phyloP scores from a whole-genome alignment of 139 green algal species.

The Auxenochlorella pyrenoidosa region DNA sequence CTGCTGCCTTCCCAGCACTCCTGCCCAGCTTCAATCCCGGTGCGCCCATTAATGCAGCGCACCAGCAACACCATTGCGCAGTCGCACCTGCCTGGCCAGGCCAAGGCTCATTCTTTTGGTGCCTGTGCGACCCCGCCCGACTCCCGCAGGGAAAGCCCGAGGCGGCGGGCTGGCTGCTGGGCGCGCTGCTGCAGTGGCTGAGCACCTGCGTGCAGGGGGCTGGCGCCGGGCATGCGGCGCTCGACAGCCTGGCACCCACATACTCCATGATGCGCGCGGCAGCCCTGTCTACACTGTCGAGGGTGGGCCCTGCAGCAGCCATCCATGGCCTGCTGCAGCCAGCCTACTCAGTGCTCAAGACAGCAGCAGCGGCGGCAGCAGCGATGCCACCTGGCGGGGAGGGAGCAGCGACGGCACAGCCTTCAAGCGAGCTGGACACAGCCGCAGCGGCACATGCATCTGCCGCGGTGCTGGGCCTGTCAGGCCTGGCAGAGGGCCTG shows the following conservation, averaged over 20 bases:
- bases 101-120: background rate
- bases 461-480: background rate
- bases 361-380: background rate
- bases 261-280: slow-evolving; percentile 2
- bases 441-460: background rate
- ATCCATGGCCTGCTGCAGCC: background rate
- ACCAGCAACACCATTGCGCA: no score
- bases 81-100: background rate
- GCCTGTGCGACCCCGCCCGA: background rate
- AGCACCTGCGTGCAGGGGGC: background rate
- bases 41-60: background rate
- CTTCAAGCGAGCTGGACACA: background rate
- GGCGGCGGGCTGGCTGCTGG: slow-evolving; percentile 36
- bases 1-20: background rate
- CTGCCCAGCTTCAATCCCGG: background rate
- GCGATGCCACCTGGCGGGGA: no score
- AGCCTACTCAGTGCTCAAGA: background rate
- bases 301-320: background rate
- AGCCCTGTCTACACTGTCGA: background rate
- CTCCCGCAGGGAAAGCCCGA: slow-evolving; percentile 5
- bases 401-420: background rate
- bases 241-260: background rate
- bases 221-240: background rate
- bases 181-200: slow-evolving; percentile 27
- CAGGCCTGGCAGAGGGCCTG: slow-evolving; percentile 14